phyloP scores from a whole-genome alignment of 2,329 filamentous ascomycete genomes.

The Fusarium albidum region DNA sequence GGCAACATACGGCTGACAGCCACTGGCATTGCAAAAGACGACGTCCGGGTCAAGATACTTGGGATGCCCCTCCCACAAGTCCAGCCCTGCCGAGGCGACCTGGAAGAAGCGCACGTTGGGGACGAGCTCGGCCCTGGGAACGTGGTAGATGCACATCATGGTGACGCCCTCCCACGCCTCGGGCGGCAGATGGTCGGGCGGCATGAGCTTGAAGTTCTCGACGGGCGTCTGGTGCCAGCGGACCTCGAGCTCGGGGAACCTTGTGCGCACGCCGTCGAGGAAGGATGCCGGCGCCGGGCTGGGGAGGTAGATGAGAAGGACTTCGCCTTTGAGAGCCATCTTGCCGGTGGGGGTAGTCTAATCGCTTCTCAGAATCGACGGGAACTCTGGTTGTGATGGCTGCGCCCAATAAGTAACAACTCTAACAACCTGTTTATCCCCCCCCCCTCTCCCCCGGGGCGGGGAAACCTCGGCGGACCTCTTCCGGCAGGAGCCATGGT shows the following conservation, averaged over 20 bases:
- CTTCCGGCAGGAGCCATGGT: too few relatives aligned
- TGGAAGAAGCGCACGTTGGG: constrained; percentile 54
- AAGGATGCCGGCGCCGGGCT: constrained; percentile 43
- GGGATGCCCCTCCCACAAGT: constrained; percentile 49
- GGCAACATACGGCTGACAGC: constrained; percentile 50
- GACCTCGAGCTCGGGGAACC: constrained; percentile 50
- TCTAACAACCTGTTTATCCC: not conserved
- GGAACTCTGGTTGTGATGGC: too few relatives aligned
- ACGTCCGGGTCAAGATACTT: constrained; percentile 46
- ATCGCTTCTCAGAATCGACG: too few relatives aligned
- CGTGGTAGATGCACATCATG: constrained; percentile 45
- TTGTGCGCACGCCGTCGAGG: constrained; percentile 43
- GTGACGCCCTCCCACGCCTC: constrained; percentile 53
- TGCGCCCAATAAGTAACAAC: too few relatives aligned
- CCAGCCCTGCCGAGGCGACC: constrained; percentile 52
- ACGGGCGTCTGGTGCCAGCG: constrained; percentile 43
- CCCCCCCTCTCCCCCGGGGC: too few relatives aligned
- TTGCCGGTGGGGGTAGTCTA: not conserved
- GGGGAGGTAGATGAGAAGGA: constrained; percentile 50
- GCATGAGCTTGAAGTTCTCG: constrained; percentile 22
- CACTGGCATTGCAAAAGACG: constrained; percentile 51
- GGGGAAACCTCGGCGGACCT: too few relatives aligned
- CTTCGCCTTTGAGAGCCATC: constrained; percentile 46
- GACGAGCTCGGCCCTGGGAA: constrained; percentile 44
- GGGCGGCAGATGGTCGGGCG: constrained; percentile 39